Evolutionary conservation across 2,329 filamentous ascomycete species (phyloP), one percentile per base, ranked within the genome.

Genomic region (Colletotrichum sp.): DNA sequence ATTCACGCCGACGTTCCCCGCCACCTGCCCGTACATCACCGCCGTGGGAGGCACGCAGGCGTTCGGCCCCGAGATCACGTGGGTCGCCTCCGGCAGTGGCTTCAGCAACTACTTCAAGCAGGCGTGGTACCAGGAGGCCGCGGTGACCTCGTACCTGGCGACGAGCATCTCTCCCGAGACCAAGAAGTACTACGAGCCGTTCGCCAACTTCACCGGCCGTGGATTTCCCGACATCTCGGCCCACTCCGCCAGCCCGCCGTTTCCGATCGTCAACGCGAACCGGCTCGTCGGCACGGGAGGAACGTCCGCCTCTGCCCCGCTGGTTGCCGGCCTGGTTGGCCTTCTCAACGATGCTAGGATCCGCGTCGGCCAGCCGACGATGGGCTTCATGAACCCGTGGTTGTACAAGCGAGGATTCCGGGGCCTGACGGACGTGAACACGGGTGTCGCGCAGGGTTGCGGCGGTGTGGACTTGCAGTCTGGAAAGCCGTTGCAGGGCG

Each of bases 341-440:
- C 87, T 94, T 48, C 82, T 95, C 66, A 95, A 95, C 80, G 91
- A 92, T 75, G 89, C 90, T 26, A 87, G 92, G 36, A 83, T 94
- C 64, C 84, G 88, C 18, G 84, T 85, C n/a, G 90, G 90, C 2
- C 88, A 88, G 80, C 81, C 88, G 8, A 80, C 85, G 0, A 83
- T 93, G 79, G 91, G 91, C 2, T 93, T 92, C 79, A 81, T 93
- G 30, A 93, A 93, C 80, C 91, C 91, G 2, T 91, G 89, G 88
- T 83, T 93, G 18, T 93, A 93, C 78, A 79, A 80, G 10, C 73
- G 79, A 28, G 83, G 82, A 2, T 64, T 77, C 7, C 38, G 69
- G 12, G 84, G 76, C 5, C 84, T 87, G 24, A 84, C 81, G 6
- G 85, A 87, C 80, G 85, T 81, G 55, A 83, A 79, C 8, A 36